Evolutionary conservation across 495 filamentous ascomycete genomes (phyloP).

Genomic region (Bryoglossum gracile): DNA sequence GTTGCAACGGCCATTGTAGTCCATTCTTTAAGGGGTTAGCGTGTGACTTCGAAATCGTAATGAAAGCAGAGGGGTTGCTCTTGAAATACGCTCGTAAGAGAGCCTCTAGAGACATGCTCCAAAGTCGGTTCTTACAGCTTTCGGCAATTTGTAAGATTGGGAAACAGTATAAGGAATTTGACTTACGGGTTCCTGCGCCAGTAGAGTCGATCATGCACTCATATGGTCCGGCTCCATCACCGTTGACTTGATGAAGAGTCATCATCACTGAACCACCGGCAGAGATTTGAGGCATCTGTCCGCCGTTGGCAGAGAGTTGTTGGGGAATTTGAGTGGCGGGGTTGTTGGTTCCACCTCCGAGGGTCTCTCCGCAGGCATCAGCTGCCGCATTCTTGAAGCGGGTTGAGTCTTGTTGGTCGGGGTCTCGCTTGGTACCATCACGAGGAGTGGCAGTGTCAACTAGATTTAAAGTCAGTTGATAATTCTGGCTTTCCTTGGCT

Average conservation of each 20-base stretch:
- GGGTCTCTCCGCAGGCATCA: constrained; percentile 12
- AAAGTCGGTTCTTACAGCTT: too few relatives aligned
- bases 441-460: constrained; percentile 11
- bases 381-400: constrained; percentile 15
- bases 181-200: constrained; percentile 31
- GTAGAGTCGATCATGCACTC: constrained; percentile 38
- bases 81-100: too few relatives aligned
- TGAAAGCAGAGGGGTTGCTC: too few relatives aligned
- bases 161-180: too few relatives aligned
- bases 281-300: constrained; percentile 37
- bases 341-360: constrained; percentile 17
- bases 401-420: constrained; percentile 18
- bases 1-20: constrained; percentile 33
- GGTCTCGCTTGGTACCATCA: constrained; percentile 13
- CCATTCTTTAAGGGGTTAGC: too few relatives aligned
- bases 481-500: background rate
- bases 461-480: background rate
- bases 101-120: too few relatives aligned
- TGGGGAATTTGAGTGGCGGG: constrained; percentile 1
- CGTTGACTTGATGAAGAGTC: constrained; percentile 48
- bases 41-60: too few relatives aligned
- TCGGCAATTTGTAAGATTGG: too few relatives aligned
- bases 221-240: constrained; percentile 47
- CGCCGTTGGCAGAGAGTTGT: constrained; percentile 28
- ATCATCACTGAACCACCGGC: constrained; percentile 32